Evolutionary conservation across 768 basidiomycete genomes (phyloP).

Genomic region (Lanmaoa pseudosensibilis): DNA sequence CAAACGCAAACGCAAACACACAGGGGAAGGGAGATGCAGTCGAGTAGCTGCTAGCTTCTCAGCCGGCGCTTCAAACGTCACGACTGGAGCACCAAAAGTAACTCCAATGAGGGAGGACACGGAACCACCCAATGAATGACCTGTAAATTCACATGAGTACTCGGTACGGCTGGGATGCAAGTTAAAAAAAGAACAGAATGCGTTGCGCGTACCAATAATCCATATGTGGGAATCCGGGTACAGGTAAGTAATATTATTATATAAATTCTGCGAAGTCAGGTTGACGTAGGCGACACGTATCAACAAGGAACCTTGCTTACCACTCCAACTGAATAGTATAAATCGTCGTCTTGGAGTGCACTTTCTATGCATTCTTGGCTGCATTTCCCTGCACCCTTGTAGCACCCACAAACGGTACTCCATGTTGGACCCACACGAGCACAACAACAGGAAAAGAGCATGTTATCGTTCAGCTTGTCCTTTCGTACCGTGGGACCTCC

Average conservation of each 20-base stretch:
- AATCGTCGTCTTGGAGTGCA: constrained; percentile 73
- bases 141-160: constrained; percentile 17
- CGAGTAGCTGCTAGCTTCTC: constrained; percentile 71
- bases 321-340: constrained; percentile 85
- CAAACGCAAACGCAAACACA: constrained; percentile 35
- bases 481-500: constrained; percentile 83
- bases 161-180: background rate
- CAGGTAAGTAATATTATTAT: constrained; percentile 88
- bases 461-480: constrained; percentile 93
- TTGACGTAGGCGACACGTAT: background rate
- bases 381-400: constrained; percentile 72
- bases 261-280: constrained; percentile 63
- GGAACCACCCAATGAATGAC: constrained; percentile 83
- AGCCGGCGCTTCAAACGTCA: constrained; percentile 85
- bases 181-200: constrained; percentile 6
- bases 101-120: constrained; percentile 80
- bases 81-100: constrained; percentile 91
- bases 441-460: constrained; percentile 96
- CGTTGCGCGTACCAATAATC: constrained; percentile 57
- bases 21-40: constrained; percentile 85
- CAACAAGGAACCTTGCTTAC: constrained; percentile 44
- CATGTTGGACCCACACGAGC: constrained; percentile 93
- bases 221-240: constrained; percentile 90
- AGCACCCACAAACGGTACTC: constrained; percentile 90
- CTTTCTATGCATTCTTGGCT: constrained; percentile 78